Conservation (phyloP, 2,329 filamentous ascomycete genomes). For the Sphaerulina populicola region DNA sequence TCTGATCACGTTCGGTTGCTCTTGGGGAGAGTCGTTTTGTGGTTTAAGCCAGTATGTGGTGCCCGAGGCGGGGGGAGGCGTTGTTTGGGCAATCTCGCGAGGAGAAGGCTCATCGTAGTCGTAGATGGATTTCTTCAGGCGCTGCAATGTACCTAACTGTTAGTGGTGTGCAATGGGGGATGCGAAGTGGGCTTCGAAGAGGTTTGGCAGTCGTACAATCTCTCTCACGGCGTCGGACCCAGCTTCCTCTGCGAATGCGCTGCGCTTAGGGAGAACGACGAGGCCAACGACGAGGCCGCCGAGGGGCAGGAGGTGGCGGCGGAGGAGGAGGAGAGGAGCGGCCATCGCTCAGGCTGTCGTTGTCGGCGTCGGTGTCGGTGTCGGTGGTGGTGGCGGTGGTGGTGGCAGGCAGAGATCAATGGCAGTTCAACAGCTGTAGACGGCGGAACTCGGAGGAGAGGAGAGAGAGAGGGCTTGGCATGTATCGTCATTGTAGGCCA, state of each 20-base stretch:
- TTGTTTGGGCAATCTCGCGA: conserved; percentile 35
- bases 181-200: too few relatives aligned
- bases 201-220: conserved; percentile 20
- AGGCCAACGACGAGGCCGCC: conserved; percentile 40
- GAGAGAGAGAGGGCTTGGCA: neutral
- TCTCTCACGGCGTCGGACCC: conserved; percentile 24
- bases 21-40: conserved; percentile 16
- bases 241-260: conserved; percentile 44
- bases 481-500: too few relatives aligned
- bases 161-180: too few relatives aligned
- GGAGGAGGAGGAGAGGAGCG: conserved; percentile 45
- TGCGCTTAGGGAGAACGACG: conserved; percentile 41
- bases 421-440: neutral
- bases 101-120: conserved; percentile 44
- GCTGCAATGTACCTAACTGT: conserved; percentile 19
- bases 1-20: conserved; percentile 25
- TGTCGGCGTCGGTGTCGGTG: neutral
- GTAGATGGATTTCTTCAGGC: conserved; percentile 61
- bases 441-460: neutral
- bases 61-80: conserved; percentile 32
- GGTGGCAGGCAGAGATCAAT: too few relatives aligned
- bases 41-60: conserved; percentile 30
- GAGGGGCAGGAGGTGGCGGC: conserved; percentile 46
- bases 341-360: conserved; percentile 39
- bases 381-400: too few relatives aligned